Percentiles rank a stretch among this genome's conserved stretches.
Conservation (phyloP, 495 filamentous ascomycete species). For the Penicillium soppii region DNA sequence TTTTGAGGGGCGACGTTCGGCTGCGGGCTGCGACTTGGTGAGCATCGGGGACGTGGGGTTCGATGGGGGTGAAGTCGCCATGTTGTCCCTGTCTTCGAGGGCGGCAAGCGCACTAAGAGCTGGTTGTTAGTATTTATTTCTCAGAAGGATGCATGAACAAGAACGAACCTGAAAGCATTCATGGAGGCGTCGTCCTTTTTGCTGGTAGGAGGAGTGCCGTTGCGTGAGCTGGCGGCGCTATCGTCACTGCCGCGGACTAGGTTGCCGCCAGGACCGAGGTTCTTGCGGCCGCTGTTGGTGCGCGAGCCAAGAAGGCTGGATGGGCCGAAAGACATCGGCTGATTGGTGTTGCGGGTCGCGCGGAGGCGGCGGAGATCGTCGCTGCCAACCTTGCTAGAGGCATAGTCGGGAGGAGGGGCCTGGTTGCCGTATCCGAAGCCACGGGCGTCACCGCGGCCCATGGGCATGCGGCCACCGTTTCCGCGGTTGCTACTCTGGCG, state of each 20-base stretch:
- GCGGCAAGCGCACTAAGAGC: constrained; percentile 54
- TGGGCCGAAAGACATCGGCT: constrained; percentile 63
- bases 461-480: constrained; percentile 60
- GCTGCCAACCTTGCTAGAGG: constrained; percentile 77
- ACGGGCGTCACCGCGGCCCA: constrained; percentile 84
- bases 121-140: constrained; percentile 17
- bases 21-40: constrained; percentile 52
- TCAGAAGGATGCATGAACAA: neutral
- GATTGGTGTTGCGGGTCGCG: constrained; percentile 61
- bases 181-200: constrained; percentile 69
- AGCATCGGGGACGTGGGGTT: constrained; percentile 56
- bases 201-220: constrained; percentile 73
- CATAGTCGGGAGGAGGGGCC: constrained; percentile 65
- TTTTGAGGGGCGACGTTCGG: constrained; percentile 47
- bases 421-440: constrained; percentile 66
- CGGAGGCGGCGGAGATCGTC: constrained; percentile 84
- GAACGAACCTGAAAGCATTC: constrained; percentile 84
- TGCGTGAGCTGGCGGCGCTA: constrained; percentile 79
- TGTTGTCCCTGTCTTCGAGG: constrained; percentile 56
- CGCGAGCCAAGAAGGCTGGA: constrained; percentile 76
- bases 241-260: constrained; percentile 73
- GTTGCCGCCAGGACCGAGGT: constrained; percentile 67
- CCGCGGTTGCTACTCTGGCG: constrained; percentile 49
- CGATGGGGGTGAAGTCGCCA: constrained; percentile 59
- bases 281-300: constrained; percentile 81